Base-by-base conservation (phyloP, 305 asterid genomes). In the Solanum aculeatissimum region DNA sequence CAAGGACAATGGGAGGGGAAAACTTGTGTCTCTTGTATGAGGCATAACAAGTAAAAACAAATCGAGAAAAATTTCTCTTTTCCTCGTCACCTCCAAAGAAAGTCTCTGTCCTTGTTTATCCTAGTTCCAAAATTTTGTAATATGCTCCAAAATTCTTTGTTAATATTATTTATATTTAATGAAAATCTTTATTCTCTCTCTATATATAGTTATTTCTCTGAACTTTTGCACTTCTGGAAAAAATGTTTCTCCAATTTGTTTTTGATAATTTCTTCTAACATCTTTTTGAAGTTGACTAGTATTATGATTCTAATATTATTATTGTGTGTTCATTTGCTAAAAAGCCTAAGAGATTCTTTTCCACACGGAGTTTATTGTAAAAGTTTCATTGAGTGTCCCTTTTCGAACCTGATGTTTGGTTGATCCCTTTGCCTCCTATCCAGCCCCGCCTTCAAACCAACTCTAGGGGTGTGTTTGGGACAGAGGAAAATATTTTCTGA, bases 41-140 rank as follows among this genome's bases (percentile, higher is more conserved):
- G 19, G 51, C 79, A 70, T 14, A 32, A 58, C 10, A 11, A 71
- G 54, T n/a, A 13, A 42, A 12, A 42, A 3, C 21, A 32, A 66
- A 49, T 9, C 53, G 65, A 18, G 81, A 78, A 32, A 54, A 32
- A n/a, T 14, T 51, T 77, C n/a, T 38, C 78, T 51, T 77, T 77
- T 16, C 19, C 47, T 32, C 7, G 1, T 78, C 53, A 69, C 53
- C 5, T 69, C 49, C 53, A 53, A 9, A 7, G 10, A 10, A 35
- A 68, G 7, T 49, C 55, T 29, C 19, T 19, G 68, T 27, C 85
- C 83, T 15, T 71, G 49, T 83, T 83, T 63, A 83, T 85, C 84
- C 70, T 83, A 43, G 42, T 55, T 83, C 86, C 75, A 63, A 87
- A 87, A 23, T 87, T 74, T 87, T 84, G 87, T 84, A 81, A 81